Base-by-base conservation (phyloP, 257 asterid genomes). In the Thymus quinquecostatus region DNA sequence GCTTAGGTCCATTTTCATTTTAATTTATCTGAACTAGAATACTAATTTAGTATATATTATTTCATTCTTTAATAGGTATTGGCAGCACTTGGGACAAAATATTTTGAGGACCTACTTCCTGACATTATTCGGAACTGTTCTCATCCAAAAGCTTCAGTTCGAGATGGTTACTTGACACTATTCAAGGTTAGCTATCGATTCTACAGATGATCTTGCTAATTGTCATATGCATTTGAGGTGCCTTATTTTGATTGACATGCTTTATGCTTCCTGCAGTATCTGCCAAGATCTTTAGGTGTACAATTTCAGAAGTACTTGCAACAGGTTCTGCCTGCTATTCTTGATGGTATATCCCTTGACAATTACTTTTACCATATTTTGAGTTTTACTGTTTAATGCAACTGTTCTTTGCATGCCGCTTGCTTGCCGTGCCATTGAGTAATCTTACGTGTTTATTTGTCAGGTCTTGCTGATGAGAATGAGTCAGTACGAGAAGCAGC, bases 401-500 rank as follows among this genome's bases (percentile, higher is more conserved):
- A 62, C 61, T 45, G 32, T 68, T 69, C 56, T 43, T 62, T 63
- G 58, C 72, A 73, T 40, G 57, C 77, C 67, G 73, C 47, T 64
- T 70, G 70, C 45, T 63, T 58, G 36, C 27, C 64, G 13, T 27
- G 30, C 53, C 45, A 11, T 41, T 71, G 43, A 45, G 43, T 69
- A 43, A 68, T 49, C 28, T 50, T 33, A 45, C 45, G n/a, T 76
- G 45, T 59, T 74, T 53, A 43, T 70, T 69, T 36, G 69, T 49
- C 84, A 95, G 99, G 99, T 45, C 97, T 95, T 63, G 99, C 99
- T 70, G 99, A 95, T 83, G 99, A 95, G 89, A 95, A 92, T 77
- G 99, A 95, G 78, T 95, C 99, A 73, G 99, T 95, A 29, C 96
- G 99, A 56, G 99, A 95, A 41, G 99, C 98, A 58, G 98, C 99